Conservation (phyloP, 805 yeast genomes). For the Sugiyamaella smithiae region DNA sequence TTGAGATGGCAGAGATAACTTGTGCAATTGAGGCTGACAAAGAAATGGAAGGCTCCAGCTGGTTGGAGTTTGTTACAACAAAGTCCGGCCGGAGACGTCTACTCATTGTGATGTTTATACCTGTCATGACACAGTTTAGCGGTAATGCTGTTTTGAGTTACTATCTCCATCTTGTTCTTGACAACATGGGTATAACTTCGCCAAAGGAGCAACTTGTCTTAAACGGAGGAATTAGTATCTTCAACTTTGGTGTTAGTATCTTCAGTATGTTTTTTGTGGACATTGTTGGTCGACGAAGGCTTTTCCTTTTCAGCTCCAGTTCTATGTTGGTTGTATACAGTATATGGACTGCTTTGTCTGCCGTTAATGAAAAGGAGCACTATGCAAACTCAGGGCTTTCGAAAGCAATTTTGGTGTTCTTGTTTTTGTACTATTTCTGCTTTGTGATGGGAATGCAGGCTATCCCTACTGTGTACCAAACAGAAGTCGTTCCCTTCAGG, state of each 20-base stretch:
- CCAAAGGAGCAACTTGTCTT: slow-evolving; percentile 13
- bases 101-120: slow-evolving; percentile 5
- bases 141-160: slow-evolving; percentile 31
- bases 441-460: slow-evolving; percentile 13
- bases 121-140: slow-evolving; percentile 14
- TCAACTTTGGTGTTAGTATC: slow-evolving; percentile 8
- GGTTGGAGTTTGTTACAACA: slow-evolving; percentile 8
- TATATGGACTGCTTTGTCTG: slow-evolving; percentile 37
- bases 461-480: slow-evolving; percentile 13
- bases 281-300: slow-evolving; percentile 4
- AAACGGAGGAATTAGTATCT: slow-evolving; percentile 13
- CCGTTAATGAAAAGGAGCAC: slow-evolving; percentile 8
- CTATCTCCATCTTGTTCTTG: slow-evolving; percentile 50
- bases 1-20: slow-evolving; percentile 12
- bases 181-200: slow-evolving; percentile 51
- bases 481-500: slow-evolving; percentile 25
- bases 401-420: slow-evolving; percentile 15
- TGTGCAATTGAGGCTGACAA: slow-evolving; percentile 1
- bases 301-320: not conserved
- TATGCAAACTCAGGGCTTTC: slow-evolving; percentile 8
- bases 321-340: slow-evolving; percentile 6
- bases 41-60: not conserved
- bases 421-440: slow-evolving; percentile 15
- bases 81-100: slow-evolving; percentile 12
- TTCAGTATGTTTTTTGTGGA: slow-evolving; percentile 10